Base-by-base conservation (phyloP, 2,329 filamentous ascomycete genomes). In the Bipolaris sorokiniana region DNA sequence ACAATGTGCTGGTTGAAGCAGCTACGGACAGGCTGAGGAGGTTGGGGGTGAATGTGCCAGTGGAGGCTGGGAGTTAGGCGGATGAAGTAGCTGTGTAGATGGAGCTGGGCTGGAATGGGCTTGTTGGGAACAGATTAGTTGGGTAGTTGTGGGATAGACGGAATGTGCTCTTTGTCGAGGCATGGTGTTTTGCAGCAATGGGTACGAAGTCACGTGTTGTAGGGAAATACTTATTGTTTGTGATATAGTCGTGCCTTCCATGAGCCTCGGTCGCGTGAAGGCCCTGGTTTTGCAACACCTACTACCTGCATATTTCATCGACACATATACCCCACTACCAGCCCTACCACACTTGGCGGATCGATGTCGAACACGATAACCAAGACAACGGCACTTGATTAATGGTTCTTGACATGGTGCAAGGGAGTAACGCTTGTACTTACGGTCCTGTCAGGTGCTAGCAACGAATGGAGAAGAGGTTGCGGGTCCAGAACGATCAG, bases 1-100 rank as follows among this genome's bases (percentile, higher is more conserved):
- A 74, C 41, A 66, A 64, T 7, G 69, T 69, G 20, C 63, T 76
- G 18, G 68, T 76, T 36, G 72, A 76, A 42, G 69, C 70, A 22
- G 73, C 74, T 40, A 63, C 65, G 33, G 62, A 67, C 18, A 66
- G 69, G 16, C 51, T 77, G 41, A 62, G 64, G 49, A 69, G 54
- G 38, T 41, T 74, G 59, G 72, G 73, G 15, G 64, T 75, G 4
- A 51, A 59, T 10, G 60, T 76, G 34, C 65, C 69, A 45, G 20
- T 56, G 4, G 56, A 56, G 45, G 20, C 37, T 9, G 53, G 45
- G 7, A 48, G 18, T n/a, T 48, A 48, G 45, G 11, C 38, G 34
- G 11, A 15, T 16, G 18, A 13, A 44, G 33, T 22, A 37, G 9
- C 5, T 18, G 18, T 41, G 26, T 41, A 41, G 5, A 34, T 41